Conservation (phyloP, 164 flowering plant species). For the Aristolochia fimbriata region DNA sequence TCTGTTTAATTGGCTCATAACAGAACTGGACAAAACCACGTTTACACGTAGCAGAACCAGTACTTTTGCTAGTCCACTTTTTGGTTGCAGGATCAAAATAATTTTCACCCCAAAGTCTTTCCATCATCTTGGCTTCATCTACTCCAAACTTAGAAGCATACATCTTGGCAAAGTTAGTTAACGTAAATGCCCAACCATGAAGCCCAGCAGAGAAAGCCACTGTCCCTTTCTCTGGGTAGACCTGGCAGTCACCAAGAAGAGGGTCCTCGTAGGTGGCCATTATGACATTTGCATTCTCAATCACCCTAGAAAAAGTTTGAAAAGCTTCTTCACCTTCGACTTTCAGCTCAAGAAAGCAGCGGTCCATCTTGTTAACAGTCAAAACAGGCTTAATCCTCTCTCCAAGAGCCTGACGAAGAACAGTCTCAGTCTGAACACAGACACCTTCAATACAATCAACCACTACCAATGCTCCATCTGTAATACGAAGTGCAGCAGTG, state of each 20-base stretch:
- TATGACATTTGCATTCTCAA: conserved; percentile 16
- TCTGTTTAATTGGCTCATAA: conserved; percentile 22
- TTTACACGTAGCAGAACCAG: conserved; percentile 17
- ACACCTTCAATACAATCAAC: conserved; percentile 20
- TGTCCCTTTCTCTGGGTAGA: conserved; percentile 18
- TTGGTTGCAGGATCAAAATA: conserved; percentile 20
- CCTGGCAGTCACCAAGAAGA: conserved; percentile 16
- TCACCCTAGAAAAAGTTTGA: conserved; percentile 15
- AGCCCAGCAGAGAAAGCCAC: conserved; percentile 21
- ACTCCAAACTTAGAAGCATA: conserved; percentile 21
- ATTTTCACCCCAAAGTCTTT: conserved; percentile 24
- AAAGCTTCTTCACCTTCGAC: conserved; percentile 21
- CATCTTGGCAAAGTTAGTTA: conserved; percentile 23
- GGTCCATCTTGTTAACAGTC: conserved; percentile 19
- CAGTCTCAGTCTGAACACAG: conserved; percentile 23
- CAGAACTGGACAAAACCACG: conserved; percentile 24
- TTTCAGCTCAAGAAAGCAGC: conserved; percentile 17
- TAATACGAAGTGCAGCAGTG: conserved; percentile 15
- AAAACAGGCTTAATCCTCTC: conserved; percentile 18
- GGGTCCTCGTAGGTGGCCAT: conserved; percentile 17
- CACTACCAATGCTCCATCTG: conserved; percentile 21
- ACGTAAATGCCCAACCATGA: conserved; percentile 21
- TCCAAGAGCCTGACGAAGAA: conserved; percentile 19
- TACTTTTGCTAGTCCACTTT: conserved; percentile 22
- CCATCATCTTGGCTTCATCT: conserved; percentile 20